These are phyloP conservation scores for Leccinum longicurvipes DNA, from an alignment of 768 basidiomycete genomes.

Conservation along the genomic window DNA sequence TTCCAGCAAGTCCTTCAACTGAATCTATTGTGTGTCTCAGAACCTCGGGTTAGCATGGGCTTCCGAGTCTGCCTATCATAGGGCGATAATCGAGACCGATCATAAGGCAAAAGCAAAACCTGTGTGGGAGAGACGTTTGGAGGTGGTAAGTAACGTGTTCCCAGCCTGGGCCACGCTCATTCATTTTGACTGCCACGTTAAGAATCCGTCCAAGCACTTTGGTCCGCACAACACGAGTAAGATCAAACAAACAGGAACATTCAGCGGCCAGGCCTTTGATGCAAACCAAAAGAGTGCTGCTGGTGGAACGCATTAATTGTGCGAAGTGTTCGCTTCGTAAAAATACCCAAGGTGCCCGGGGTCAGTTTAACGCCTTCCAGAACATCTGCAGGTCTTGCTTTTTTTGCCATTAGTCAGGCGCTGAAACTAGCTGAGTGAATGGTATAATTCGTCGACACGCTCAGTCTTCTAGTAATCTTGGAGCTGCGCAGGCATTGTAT, in stretches of 20 bases:
- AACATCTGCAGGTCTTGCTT: neutral
- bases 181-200: neutral
- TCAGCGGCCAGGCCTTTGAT: conserved; percentile 61
- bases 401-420: conserved; percentile 44
- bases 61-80: conserved; percentile 93
- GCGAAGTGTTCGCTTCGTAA: conserved; percentile 75
- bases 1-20: conserved; percentile 84
- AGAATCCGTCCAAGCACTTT: conserved; percentile 82
- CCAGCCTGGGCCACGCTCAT: neutral
- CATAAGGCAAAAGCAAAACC: conserved; percentile 76
- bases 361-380: conserved; percentile 37
- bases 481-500: conserved; percentile 79
- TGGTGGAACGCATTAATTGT: conserved; percentile 78
- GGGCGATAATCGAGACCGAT: conserved; percentile 86
- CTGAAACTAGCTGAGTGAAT: conserved; percentile 94
- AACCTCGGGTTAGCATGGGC: conserved; percentile 93
- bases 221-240: conserved; percentile 78
- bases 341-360: conserved; percentile 55
- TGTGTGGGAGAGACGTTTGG: conserved; percentile 88
- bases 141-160: conserved; percentile 61
- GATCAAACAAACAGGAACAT: conserved; percentile 59
- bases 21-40: conserved; percentile 78
- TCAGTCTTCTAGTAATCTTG: conserved; percentile 76
- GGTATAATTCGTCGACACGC: conserved; percentile 89
- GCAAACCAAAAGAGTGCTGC: conserved; percentile 68